phyloP scores from a whole-genome alignment of 768 basidiomycete genomes.

The Cubamyces sp. region DNA sequence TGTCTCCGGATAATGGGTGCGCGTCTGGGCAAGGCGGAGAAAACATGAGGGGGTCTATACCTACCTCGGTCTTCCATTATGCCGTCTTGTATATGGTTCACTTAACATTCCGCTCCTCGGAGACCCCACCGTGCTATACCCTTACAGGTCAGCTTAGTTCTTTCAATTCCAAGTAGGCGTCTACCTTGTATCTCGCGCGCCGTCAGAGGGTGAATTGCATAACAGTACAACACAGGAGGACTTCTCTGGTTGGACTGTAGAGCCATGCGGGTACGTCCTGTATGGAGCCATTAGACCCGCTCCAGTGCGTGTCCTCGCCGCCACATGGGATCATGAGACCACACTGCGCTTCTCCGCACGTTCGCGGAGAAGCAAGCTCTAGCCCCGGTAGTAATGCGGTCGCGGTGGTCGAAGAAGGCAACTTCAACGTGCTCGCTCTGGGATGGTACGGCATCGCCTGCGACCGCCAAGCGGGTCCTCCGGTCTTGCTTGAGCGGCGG shows the following conservation, averaged over 20 bases:
- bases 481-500: not conserved
- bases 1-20: constrained; percentile 17
- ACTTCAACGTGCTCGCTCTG: not conserved
- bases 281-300: not conserved
- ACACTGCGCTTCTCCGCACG: constrained; percentile 11
- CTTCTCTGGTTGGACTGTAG: not conserved
- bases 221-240: not conserved
- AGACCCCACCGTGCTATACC: constrained; percentile 8
- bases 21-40: constrained; percentile 8
- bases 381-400: constrained; percentile 11
- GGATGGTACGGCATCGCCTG: constrained; percentile 4
- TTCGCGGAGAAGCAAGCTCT: constrained; percentile 5
- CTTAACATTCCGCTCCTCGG: constrained; percentile 8
- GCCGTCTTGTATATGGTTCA: constrained; percentile 1
- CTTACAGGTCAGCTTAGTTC: constrained; percentile 5
- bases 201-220: not conserved
- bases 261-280: not conserved
- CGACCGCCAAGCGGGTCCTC: not conserved
- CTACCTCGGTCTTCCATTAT: constrained; percentile 13
- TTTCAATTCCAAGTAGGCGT: too few species aligned
- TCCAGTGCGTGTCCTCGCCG: constrained; percentile 7
- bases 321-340: constrained; percentile 10
- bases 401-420: not conserved
- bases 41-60: constrained; percentile 13
- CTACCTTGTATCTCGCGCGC: not conserved